Evolutionary conservation across 1,284 basidiomycete species (phyloP), one percentile per base, ranked within the genome.

Genomic region (Rhodotorula sp.): DNA sequence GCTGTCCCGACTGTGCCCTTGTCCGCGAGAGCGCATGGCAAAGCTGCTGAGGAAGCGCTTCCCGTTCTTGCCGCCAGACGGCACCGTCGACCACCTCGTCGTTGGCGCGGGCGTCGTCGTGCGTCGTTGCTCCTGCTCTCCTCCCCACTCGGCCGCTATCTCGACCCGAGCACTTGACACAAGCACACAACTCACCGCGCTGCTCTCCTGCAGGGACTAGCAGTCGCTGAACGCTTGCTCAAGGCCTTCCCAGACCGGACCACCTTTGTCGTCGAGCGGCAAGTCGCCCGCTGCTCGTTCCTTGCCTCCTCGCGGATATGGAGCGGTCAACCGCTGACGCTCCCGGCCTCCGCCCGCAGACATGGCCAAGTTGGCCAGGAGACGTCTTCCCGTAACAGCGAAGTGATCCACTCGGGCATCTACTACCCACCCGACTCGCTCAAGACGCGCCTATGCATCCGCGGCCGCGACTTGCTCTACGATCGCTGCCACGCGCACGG

Each of bases 381-480:
- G 19, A 76, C 72, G 1, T 70, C 71, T 21, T 70, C 93, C 52
- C 88, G 96, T 27, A 97, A 97, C 80, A 96, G 93, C 1, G 96
- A 98, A 79, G 96, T 99, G 21, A 74, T 74, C 21, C 68, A 68
- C 48, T 52, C 68, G 41, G 83, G 83, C 3, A 69, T 74, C 46
- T 83, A 84, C 80, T 98, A 98, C 80, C 95, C 95, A 0, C 81
- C 86, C 0, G 83, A 89, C 48, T 96, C 93, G 7, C 84, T 95
- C 74, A 98, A 98, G 82, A 94, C 92, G 5, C 85, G 84, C 17
- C 84, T 97, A 23, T 99, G 95, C 80, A 85, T 97, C 48, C 88
- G 91, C 53, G 97, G 96, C 2, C 86, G 95, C 42, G 85, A 91
- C 63, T 82, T 97, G 73, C 85, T 98, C 73, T 98, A 98, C 80